These are phyloP conservation scores for Mycosphaerella arachidis DNA, from an alignment of 2,329 filamentous ascomycete species.

Conservation along the genomic window DNA sequence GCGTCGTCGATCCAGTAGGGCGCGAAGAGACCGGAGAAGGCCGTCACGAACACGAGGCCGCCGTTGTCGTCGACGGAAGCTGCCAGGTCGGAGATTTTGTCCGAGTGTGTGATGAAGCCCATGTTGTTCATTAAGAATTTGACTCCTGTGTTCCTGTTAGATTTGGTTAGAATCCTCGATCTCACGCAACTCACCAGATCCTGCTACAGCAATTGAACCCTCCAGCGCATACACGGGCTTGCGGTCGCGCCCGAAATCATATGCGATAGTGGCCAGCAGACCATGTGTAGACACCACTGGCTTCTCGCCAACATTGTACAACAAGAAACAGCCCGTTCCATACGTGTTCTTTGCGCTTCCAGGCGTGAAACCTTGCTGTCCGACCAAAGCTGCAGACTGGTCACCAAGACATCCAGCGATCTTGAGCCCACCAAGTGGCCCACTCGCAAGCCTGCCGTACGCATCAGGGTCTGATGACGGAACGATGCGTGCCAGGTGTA, in stretches of 20 bases:
- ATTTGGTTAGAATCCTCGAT: not conserved
- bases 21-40: constrained; percentile 85
- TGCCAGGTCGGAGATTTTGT: constrained; percentile 62
- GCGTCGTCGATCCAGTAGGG: constrained; percentile 95
- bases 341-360: constrained; percentile 89
- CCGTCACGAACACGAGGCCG: constrained; percentile 80
- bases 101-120: constrained; percentile 58
- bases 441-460: constrained; percentile 64
- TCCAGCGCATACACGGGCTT: constrained; percentile 71
- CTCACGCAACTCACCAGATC: constrained; percentile 48
- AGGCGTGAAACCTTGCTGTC: constrained; percentile 64
- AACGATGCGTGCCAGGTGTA: constrained; percentile 74
- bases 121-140: constrained; percentile 55
- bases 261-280: constrained; percentile 80
- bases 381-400: constrained; percentile 80
- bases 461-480: constrained; percentile 70
- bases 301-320: constrained; percentile 82
- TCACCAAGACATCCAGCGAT: constrained; percentile 86
- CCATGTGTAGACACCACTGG: constrained; percentile 82
- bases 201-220: constrained; percentile 74
- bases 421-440: constrained; percentile 62
- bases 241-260: constrained; percentile 60
- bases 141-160: constrained; percentile 44
- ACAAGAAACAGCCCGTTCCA: constrained; percentile 81
- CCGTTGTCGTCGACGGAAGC: constrained; percentile 68